Conservation (phyloP, 805 yeast genomes). For the Saccharomycopsis sp. region DNA sequence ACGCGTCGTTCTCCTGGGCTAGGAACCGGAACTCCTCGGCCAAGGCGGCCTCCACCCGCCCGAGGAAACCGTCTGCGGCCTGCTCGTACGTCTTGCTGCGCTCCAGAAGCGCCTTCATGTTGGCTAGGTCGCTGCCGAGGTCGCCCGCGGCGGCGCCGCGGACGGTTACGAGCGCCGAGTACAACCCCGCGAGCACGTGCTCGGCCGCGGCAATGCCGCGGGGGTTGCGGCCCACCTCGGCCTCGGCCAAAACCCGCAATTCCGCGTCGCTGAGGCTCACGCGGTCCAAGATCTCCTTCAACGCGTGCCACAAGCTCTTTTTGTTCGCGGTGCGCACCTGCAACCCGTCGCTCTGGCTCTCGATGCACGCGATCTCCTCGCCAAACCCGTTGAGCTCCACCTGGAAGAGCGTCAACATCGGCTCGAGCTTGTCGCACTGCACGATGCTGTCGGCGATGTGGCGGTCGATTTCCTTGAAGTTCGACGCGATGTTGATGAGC, state of each 20-base stretch:
- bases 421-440: slow-evolving; percentile 52
- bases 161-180: slow-evolving; percentile 59
- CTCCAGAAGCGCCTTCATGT: slow-evolving; percentile 67
- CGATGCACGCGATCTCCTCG: slow-evolving; percentile 64
- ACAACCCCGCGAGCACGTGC: slow-evolving; percentile 45
- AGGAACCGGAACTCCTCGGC: slow-evolving; percentile 36
- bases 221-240: slow-evolving; percentile 43
- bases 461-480: slow-evolving; percentile 36
- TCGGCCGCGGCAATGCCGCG: slow-evolving; percentile 45
- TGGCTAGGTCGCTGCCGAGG: slow-evolving; percentile 39
- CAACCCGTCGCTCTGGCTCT: slow-evolving; percentile 68
- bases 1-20: slow-evolving; percentile 28
- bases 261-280: slow-evolving; percentile 57
- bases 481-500: slow-evolving; percentile 43
- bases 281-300: slow-evolving; percentile 62
- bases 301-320: slow-evolving; percentile 63
- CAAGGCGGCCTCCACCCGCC: slow-evolving; percentile 39
- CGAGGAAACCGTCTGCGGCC: slow-evolving; percentile 45
- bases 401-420: slow-evolving; percentile 47
- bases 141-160: slow-evolving; percentile 37
- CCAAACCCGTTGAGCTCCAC: slow-evolving; percentile 59
- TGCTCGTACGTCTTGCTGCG: slow-evolving; percentile 54
- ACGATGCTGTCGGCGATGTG: slow-evolving; percentile 37
- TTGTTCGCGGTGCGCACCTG: slow-evolving; percentile 81
- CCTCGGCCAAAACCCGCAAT: slow-evolving; percentile 38